Base-by-base conservation (phyloP, 371 early-diverging fungal genomes). In the Rhizopus sp. region DNA sequence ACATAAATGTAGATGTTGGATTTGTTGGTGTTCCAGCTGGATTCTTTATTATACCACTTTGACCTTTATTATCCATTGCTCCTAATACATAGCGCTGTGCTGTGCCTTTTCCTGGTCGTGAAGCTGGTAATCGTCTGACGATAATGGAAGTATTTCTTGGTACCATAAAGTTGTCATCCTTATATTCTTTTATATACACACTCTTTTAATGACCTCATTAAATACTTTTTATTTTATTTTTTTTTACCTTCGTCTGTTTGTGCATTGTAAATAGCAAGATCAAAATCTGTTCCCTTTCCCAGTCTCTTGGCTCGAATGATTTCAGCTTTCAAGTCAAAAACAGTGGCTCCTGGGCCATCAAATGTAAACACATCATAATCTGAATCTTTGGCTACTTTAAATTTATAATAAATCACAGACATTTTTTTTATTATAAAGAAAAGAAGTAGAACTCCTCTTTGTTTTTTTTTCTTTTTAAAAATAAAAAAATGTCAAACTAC, bases 201-300 rank as follows among this genome's bases (percentile, higher is more conserved):
- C 4, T 42, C 15, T 30, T 16, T 42, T 34, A 42, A 59, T 40
- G 37, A 52, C 3, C 7, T 45, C 1, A 37, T 51, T 44, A 32
- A 16, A 12, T 32, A 3, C 37, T 31, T n/a, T 10, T 16, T 23
- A 38, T 31, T 45, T 37, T 33, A 30, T 10, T 53, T 70, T 37
- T 37, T n/a, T n/a, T 79, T 84, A 94, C 97, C 97, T 83, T 96
- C 97, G 59, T 88, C 89, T 9, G 95, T 91, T 70, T 95, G 93
- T 16, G 96, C 94, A 66, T 97, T 93, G 60, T 81, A 90, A 48
- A 98, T 73, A 15, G 88, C 87, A 46, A 98, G 74, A 76, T 95
- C 97, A 70, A 94, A 94, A 66, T 95, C 95, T 15, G 88, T 88
- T 17, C 93, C 93, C 63, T 95, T 94, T 13, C 87, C 89, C 39